Percentiles rank a stretch among this genome's conserved stretches.
These are phyloP conservation scores for Hanseniaspora jakobsenii DNA, from an alignment of 805 yeast genomes.

Conservation along the genomic window DNA sequence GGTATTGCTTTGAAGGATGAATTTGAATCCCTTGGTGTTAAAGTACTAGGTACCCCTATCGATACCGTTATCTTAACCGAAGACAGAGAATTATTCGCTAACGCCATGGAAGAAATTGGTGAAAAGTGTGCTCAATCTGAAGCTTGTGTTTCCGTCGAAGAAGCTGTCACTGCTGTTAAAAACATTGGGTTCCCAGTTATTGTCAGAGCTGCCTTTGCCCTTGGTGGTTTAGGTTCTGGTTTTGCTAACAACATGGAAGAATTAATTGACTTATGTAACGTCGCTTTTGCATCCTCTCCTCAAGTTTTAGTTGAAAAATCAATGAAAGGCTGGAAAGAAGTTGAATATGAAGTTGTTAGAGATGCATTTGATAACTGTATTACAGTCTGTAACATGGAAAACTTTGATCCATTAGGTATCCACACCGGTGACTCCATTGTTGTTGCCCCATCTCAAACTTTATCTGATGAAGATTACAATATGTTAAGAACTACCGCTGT, in stretches of 20 bases:
- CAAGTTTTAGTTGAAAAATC: constrained; percentile 95
- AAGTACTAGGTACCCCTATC: constrained; percentile 96
- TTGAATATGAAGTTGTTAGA: constrained; percentile 95
- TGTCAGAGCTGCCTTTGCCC: constrained; percentile 92
- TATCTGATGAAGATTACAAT: constrained; percentile 93
- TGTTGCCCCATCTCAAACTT: constrained; percentile 95
- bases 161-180: constrained; percentile 82
- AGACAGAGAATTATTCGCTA: constrained; percentile 92
- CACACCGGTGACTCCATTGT: constrained; percentile 99
- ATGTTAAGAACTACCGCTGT: constrained; percentile 97
- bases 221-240: constrained; percentile 97
- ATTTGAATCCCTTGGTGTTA: constrained; percentile 77
- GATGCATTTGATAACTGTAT: constrained; percentile 94
- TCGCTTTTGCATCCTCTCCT: constrained; percentile 79
- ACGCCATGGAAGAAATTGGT: constrained; percentile 86
- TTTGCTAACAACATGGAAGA: constrained; percentile 78
- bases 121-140: constrained; percentile 95
- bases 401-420: constrained; percentile 94
- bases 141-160: constrained; percentile 89
- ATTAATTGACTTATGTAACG: constrained; percentile 75
- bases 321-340: constrained; percentile 97
- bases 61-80: constrained; percentile 91
- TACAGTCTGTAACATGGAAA: constrained; percentile 98
- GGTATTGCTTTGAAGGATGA: constrained; percentile 90
- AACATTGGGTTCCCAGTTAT: constrained; percentile 87